These are phyloP conservation scores for Arabidopsis suecica DNA, from an alignment of 345 rosid genomes.

Conservation along the genomic window DNA sequence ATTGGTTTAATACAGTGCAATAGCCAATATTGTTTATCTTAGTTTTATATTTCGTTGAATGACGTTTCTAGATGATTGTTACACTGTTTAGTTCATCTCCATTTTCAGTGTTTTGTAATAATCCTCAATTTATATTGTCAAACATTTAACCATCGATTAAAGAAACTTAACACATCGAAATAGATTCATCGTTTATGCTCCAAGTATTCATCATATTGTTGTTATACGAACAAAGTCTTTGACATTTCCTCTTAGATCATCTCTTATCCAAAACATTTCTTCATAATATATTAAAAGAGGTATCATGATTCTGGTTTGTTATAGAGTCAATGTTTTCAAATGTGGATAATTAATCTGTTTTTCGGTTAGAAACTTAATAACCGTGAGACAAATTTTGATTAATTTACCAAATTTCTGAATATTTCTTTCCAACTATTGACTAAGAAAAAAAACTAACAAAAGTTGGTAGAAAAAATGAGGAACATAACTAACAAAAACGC, in stretches of 20 bases:
- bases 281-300: background rate
- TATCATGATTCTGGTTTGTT: background rate
- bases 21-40: background rate
- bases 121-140: background rate
- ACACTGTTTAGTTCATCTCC: background rate
- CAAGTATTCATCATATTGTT: background rate
- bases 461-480: too few relatives aligned
- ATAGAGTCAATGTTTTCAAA: background rate
- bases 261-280: background rate
- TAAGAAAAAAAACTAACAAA: too few relatives aligned
- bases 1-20: background rate
- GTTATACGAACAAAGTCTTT: too few relatives aligned
- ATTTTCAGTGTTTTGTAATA: background rate
- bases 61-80: constrained; percentile 5
- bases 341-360: too few relatives aligned
- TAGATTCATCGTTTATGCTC: background rate
- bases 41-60: background rate
- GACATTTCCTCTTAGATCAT: background rate
- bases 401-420: too few relatives aligned
- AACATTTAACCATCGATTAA: background rate
- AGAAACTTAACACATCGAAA: background rate
- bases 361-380: too few relatives aligned
- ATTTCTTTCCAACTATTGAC: too few relatives aligned
- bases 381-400: too few relatives aligned
- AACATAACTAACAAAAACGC: too few relatives aligned